Evolutionary conservation across 1,284 basidiomycete genomes (phyloP).

Genomic region (Schizophyllum commune): DNA sequence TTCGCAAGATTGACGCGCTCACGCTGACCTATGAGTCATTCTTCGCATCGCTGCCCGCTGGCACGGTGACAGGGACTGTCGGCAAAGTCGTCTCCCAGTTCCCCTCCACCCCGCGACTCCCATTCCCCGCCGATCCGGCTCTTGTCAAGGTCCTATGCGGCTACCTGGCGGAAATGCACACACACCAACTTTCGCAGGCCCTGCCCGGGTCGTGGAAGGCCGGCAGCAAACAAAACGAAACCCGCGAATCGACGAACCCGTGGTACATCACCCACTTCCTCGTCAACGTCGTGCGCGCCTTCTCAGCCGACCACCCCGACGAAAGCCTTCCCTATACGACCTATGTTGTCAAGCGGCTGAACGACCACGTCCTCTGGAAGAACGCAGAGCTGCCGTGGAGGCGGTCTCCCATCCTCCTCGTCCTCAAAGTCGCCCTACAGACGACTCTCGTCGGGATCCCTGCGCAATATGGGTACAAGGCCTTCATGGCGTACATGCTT

Average conservation of each 20-base stretch:
- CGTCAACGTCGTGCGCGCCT: constrained; percentile 30
- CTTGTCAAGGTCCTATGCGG: constrained; percentile 18
- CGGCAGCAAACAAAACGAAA: constrained; percentile 17
- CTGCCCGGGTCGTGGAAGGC: constrained; percentile 19
- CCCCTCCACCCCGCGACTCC: constrained; percentile 21
- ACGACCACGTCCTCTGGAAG: constrained; percentile 37
- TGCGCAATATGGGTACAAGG: constrained; percentile 32
- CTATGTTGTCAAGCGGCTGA: constrained; percentile 30
- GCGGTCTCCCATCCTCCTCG: constrained; percentile 38
- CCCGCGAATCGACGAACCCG: constrained; percentile 27
- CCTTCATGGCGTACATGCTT: constrained; percentile 36
- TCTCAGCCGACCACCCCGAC: constrained; percentile 6
- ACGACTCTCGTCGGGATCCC: constrained; percentile 21
- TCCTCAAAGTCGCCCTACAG: constrained; percentile 38
- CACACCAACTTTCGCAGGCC: neutral
- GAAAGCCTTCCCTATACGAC: constrained; percentile 2
- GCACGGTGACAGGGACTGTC: constrained; percentile 23
- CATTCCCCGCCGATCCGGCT: constrained; percentile 11
- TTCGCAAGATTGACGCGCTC: constrained; percentile 19
- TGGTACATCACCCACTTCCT: constrained; percentile 36
- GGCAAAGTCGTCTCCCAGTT: constrained; percentile 31
- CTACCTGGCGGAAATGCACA: constrained; percentile 11
- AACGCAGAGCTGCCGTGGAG: constrained; percentile 33
- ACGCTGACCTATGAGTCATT: constrained; percentile 31
- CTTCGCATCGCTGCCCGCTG: constrained; percentile 28